These are phyloP conservation scores for Penstemon barbatus DNA, from an alignment of 257 asterid species.

Conservation along the genomic window DNA sequence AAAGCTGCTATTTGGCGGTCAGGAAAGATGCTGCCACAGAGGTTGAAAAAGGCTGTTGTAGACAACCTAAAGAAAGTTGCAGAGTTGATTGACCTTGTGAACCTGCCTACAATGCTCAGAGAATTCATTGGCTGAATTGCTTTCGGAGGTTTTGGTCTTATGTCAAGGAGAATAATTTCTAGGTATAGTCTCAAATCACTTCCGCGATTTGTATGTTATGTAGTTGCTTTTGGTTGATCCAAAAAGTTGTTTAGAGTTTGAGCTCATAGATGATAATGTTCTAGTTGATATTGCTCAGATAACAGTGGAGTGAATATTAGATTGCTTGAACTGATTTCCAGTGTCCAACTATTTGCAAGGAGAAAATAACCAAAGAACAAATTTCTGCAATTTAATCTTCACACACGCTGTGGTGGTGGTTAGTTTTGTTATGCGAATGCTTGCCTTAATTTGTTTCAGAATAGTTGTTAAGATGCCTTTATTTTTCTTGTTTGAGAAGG, in stretches of 20 bases:
- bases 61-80: conserved; percentile 86
- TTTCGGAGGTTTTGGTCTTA: conserved; percentile 82
- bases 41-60: conserved; percentile 57
- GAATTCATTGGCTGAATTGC: conserved; percentile 89
- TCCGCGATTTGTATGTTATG: neutral
- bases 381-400: too few relatives aligned
- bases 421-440: too few relatives aligned
- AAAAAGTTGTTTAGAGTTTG: neutral
- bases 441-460: too few relatives aligned
- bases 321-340: too few relatives aligned
- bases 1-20: neutral
- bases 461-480: too few relatives aligned
- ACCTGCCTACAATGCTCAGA: conserved; percentile 74
- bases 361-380: too few relatives aligned
- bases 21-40: conserved; percentile 57
- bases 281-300: too few relatives aligned
- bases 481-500: too few relatives aligned
- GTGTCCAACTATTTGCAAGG: too few relatives aligned
- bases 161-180: conserved; percentile 81
- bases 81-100: conserved; percentile 74
- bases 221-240: neutral
- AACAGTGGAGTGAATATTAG: too few relatives aligned
- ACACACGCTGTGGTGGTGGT: too few relatives aligned
- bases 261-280: neutral
- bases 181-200: conserved; percentile 45